Base-by-base conservation (phyloP, 768 basidiomycete genomes). In the Xerocomellus amylosporus region DNA sequence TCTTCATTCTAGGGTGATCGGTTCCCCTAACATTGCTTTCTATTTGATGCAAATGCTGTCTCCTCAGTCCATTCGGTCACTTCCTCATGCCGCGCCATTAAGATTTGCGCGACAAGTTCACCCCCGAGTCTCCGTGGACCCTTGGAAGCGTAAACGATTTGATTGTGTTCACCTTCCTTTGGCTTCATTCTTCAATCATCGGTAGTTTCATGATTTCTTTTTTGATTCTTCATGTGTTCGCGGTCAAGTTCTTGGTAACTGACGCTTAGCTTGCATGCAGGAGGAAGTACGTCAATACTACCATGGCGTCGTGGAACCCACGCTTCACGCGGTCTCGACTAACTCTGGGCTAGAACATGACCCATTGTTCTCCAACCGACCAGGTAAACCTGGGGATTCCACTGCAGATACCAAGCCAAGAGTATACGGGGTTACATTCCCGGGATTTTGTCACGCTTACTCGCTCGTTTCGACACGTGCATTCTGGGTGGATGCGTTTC, bases 401-500 rank as follows among this genome's bases (percentile, higher is more conserved):
- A 8, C 20, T 37, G 10, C 60, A 14, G 47, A 41, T 43, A 22
- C 22, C 12, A 17, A 40, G 20, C 46, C 56, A 38, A 55, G 55
- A 20, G 26, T 41, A 43, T 44, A 56, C 15, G 38, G 41, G 42
- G 53, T 57, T 45, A 71, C 71, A 19, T 60, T 71, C 31, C 34
- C 60, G 26, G 71, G 69, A 28, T 71, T 69, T 37, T 71, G 67
- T 33, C 69, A 61, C 28, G 70, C 71, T 5, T 83, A 80, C 61
- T 73, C 79, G 2, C 78, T 93, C 33, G 88, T 95, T 47, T 88
- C 86, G 4, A 88, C 90, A 5, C 79, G 93, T 37, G 87, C 90
- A 4, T 95, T 95, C 71, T 74, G 90, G 55, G 82, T 93, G 56
- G 93, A 95, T 69, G 78, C 81, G 8, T 93, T 83, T 65, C 90